These are phyloP conservation scores for Chytriomyces hyalinus DNA, from an alignment of 192 early-diverging fungal species.

Conservation along the genomic window DNA sequence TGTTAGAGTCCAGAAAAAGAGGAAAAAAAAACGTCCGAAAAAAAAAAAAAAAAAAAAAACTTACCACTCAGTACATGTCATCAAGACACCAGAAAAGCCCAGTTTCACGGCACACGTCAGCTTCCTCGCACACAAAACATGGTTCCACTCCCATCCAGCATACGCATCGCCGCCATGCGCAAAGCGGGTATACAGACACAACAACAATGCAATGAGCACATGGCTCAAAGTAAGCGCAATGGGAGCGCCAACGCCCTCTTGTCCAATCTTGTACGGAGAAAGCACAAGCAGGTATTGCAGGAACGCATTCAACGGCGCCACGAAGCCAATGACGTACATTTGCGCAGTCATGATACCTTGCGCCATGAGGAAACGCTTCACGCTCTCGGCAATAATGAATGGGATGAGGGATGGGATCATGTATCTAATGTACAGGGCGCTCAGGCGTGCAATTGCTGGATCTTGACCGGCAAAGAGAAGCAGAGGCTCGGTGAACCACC, in stretches of 20 bases:
- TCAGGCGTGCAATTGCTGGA: constrained; percentile 63
- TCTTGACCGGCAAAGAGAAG: constrained; percentile 80
- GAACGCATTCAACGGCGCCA: constrained; percentile 72
- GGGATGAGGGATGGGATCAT: constrained; percentile 76
- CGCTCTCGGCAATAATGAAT: constrained; percentile 79
- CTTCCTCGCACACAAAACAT: constrained; percentile 53
- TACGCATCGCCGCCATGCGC: constrained; percentile 73
- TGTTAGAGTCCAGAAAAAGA: background rate
- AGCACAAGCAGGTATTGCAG: constrained; percentile 83
- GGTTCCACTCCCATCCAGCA: constrained; percentile 80
- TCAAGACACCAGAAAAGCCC: constrained; percentile 77
- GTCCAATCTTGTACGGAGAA: constrained; percentile 71
- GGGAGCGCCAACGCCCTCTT: constrained; percentile 74
- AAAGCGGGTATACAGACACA: constrained; percentile 64
- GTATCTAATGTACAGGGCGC: constrained; percentile 70
- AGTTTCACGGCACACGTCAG: constrained; percentile 51
- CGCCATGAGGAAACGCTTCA: constrained; percentile 84
- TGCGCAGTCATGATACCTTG: constrained; percentile 62
- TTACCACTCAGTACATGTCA: constrained; percentile 71
- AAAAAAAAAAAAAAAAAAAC: constrained; percentile 38
- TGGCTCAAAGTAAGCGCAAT: constrained; percentile 77
- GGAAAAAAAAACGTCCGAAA: background rate
- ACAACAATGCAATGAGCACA: constrained; percentile 69
- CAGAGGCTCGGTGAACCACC: constrained; percentile 73
- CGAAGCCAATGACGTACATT: constrained; percentile 63